Base-by-base conservation (phyloP, 208 protist species). In the Leishmania tropica region DNA sequence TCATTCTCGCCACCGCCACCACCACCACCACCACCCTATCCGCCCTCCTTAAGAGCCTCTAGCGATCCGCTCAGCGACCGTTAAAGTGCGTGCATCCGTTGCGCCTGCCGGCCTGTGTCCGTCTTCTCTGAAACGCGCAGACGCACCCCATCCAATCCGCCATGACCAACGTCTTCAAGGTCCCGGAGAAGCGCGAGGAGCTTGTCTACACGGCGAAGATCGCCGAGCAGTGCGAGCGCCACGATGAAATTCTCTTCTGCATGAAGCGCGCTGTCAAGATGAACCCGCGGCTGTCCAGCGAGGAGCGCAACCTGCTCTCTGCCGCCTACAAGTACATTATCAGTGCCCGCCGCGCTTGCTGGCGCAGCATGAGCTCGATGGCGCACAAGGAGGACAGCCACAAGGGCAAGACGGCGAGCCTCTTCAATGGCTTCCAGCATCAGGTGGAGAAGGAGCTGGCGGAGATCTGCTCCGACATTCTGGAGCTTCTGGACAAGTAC, bases 261-360 rank as follows among this genome's bases (percentile, higher is more conserved):
- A 99, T 99, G 98, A 99, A 99, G 87, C 95, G 96, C 54, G 98
- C 99, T 42, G 98, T 99, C 48, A 93, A 97, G 85, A 77, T 98
- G 35, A 96, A 96, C 88, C 81, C 95, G 74, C 94, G 99, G 86
- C 96, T 99, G 28, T 96, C 95, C 47, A 96, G 98, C 88, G 99
- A 99, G 92, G 99, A 99, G 91, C 94, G 99, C 85, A 99, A 99
- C 87, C 93, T 99, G 6, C 97, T 99, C 56, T 99, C 99, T n/a
- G 99, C 99, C 42, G 99, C 99, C 35, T 99, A 99, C 96, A 99
- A 99, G 94, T 99, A 99, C 90, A 98, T 99, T 72, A 99, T 99
- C 92, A 99, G 99, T 79, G 92, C 98, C 35, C 96, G 99, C 76
- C 98, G 99, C 85, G 98, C 99, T 24, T 99, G 99, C 78, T 99